These are phyloP conservation scores for Phellopilus nigrolimitatus DNA, from an alignment of 1,284 basidiomycete species.

Conservation along the genomic window DNA sequence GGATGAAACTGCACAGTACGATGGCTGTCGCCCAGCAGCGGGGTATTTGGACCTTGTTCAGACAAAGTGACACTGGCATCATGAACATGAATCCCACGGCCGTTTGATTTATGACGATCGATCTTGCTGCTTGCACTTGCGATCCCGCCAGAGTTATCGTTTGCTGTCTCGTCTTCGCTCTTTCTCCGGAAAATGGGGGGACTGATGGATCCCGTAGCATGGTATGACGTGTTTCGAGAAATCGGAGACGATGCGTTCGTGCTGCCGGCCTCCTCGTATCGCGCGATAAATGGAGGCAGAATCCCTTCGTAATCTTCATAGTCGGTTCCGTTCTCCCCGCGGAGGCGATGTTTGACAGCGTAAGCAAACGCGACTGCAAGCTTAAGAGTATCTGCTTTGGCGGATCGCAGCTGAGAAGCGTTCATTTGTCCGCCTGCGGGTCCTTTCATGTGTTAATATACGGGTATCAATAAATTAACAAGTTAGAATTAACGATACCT, in stretches of 20 bases:
- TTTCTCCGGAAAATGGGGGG: constrained; percentile 7
- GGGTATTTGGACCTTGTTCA: constrained; percentile 41
- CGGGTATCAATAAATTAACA: constrained; percentile 34
- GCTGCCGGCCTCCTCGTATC: constrained; percentile 66
- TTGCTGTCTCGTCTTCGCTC: background rate
- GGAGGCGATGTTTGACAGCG: constrained; percentile 74
- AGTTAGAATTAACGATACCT: constrained; percentile 3
- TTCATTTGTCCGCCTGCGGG: constrained; percentile 41
- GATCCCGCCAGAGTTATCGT: background rate
- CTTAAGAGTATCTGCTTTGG: constrained; percentile 69
- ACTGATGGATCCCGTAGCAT: constrained; percentile 6
- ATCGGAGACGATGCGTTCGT: constrained; percentile 26
- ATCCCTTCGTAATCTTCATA: constrained; percentile 63
- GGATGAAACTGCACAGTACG: constrained; percentile 58
- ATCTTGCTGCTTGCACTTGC: background rate
- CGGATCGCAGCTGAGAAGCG: constrained; percentile 51
- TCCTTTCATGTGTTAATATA: constrained; percentile 39
- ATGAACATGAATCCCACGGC: constrained; percentile 12
- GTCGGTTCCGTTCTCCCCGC: constrained; percentile 67
- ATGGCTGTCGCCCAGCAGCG: constrained; percentile 52
- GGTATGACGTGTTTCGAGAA: constrained; percentile 11
- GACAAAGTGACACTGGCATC: constrained; percentile 35
- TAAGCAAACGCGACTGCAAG: constrained; percentile 65
- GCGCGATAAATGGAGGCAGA: constrained; percentile 55
- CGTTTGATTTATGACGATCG: background rate